phyloP scores from a whole-genome alignment of 305 asterid genomes.

The Ilex paraguariensis region DNA sequence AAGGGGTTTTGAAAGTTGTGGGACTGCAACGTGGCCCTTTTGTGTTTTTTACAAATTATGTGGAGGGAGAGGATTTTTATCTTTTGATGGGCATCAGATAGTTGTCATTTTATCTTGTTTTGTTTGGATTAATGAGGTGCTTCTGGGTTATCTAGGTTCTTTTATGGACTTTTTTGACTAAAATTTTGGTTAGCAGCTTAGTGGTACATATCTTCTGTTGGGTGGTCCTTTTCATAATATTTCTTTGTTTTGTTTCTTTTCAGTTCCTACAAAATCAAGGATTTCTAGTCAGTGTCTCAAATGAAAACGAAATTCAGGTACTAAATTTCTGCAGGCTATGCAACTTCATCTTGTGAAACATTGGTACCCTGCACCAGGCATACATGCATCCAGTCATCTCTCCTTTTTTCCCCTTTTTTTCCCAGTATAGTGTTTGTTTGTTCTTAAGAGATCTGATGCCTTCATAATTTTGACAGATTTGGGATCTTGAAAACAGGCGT shows the following conservation, averaged over 20 bases:
- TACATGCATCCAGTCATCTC: slow-evolving; percentile 7
- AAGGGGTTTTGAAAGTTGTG: no score
- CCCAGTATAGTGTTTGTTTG: not conserved
- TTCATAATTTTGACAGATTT: slow-evolving; percentile 48
- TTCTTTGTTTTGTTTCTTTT: slow-evolving; percentile 17
- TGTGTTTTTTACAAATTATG: no score
- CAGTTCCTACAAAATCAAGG: slow-evolving; percentile 99
- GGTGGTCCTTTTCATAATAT: not conserved
- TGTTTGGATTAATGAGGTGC: no score
- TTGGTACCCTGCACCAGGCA: slow-evolving; percentile 7
- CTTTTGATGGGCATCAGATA: no score
- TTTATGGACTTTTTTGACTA: not conserved
- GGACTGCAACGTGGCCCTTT: no score
- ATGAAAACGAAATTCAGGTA: slow-evolving; percentile 94
- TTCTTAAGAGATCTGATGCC: slow-evolving; percentile 11
- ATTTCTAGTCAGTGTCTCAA: slow-evolving; percentile 75
- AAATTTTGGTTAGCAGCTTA: not conserved
- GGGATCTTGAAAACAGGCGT: slow-evolving; percentile 87
- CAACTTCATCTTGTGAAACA: slow-evolving; percentile 18
- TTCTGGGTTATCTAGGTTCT: no score
- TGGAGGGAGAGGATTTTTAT: no score
- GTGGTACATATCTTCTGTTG: not conserved
- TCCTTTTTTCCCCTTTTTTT: slow-evolving; percentile 6
- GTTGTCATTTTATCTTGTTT: no score
- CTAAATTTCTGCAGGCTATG: slow-evolving; percentile 13